Evolutionary conservation across 495 filamentous ascomycete genomes (phyloP).

Genomic region (Trypethelium eluteriae): DNA sequence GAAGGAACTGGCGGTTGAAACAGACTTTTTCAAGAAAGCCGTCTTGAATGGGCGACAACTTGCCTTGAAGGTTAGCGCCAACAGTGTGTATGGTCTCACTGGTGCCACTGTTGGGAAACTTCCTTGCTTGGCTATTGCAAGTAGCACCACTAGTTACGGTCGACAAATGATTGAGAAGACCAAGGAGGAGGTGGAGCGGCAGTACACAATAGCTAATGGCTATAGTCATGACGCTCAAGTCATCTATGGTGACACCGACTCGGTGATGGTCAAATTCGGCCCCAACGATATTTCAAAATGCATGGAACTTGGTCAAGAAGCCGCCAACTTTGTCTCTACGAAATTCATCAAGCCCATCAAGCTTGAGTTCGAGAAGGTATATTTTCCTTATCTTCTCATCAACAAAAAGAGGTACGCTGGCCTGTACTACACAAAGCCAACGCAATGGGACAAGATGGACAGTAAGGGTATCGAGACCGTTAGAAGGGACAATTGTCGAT

Average conservation of each 20-base stretch:
- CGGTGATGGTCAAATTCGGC: slow-evolving; percentile 99
- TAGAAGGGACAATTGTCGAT: slow-evolving; percentile 85
- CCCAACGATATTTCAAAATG: slow-evolving; percentile 71
- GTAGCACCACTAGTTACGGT: slow-evolving; percentile 90
- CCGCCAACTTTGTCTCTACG: slow-evolving; percentile 72
- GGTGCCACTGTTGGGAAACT: slow-evolving; percentile 94
- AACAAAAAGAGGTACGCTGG: slow-evolving; percentile 99
- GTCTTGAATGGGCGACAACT: slow-evolving; percentile 96
- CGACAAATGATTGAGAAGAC: slow-evolving; percentile 98
- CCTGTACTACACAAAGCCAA: slow-evolving; percentile 87
- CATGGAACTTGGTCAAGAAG: slow-evolving; percentile 92
- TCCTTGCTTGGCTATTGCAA: slow-evolving; percentile 89
- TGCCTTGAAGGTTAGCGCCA: slow-evolving; percentile 92
- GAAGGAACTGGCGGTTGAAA: slow-evolving; percentile 81
- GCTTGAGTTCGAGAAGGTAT: slow-evolving; percentile 98
- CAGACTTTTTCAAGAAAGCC: slow-evolving; percentile 93
- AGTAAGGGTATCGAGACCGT: slow-evolving; percentile 99
- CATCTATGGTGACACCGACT: slow-evolving; percentile 98
- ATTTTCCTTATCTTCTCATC: slow-evolving; percentile 96
- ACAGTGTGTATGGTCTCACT: slow-evolving; percentile 96
- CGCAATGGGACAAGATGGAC: slow-evolving; percentile 99
- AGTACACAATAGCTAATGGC: slow-evolving; percentile 86
- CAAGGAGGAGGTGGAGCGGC: slow-evolving; percentile 80
- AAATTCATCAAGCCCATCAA: slow-evolving; percentile 97
- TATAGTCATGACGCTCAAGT: slow-evolving; percentile 91